Base-by-base conservation (phyloP, 495 filamentous ascomycete genomes). In the Bacidia rubella region DNA sequence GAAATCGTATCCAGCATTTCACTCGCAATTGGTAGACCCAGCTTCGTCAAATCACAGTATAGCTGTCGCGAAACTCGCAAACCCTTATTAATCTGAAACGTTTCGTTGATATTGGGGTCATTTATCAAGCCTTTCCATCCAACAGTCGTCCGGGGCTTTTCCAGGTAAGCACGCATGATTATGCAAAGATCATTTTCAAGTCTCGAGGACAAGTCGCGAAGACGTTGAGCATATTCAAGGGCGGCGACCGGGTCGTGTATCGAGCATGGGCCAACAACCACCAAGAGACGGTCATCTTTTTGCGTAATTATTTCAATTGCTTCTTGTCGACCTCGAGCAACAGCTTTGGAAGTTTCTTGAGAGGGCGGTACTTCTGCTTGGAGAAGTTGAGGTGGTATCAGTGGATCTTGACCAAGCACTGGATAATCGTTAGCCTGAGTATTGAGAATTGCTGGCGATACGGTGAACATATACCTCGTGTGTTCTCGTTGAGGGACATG, bases 101-200 rank as follows among this genome's bases (percentile, higher is more conserved):
- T 90, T 63, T 95, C 88, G 67, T 99, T 90, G 66, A 99, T 95
- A 58, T 97, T 90, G 7, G 93, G 93, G 69, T 99, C 93, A 66
- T 99, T 99, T 72, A 99, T 95, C 56, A 99, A 74, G 12, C 93
- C 93, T 71, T 99, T 99, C 93, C 93, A 99, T 49, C 93, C 93
- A 15, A 99, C 90, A 0, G 93, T 99, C 12, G 93, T 99, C 57
- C 93, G 82, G 21, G 93, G 93, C 73, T 99, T 99, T 74, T 99
- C 93, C 25, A 99, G 81, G 76, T 99, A 99, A 47, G 87, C 85
- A 46, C 93, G 85, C 93, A 99, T 99, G 38, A 97, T 82, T 57
- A 99, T 94, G 48, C 95, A 70, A 12, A 99, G 75, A 61, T 96
- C 87, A 60, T 87, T 78, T 57, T 81, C 72, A 76, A 95, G 85